Percentiles rank a stretch among this genome's conserved stretches.
Conservation (phyloP, 192 early-diverging fungal genomes). For the Coemansia sp. region DNA sequence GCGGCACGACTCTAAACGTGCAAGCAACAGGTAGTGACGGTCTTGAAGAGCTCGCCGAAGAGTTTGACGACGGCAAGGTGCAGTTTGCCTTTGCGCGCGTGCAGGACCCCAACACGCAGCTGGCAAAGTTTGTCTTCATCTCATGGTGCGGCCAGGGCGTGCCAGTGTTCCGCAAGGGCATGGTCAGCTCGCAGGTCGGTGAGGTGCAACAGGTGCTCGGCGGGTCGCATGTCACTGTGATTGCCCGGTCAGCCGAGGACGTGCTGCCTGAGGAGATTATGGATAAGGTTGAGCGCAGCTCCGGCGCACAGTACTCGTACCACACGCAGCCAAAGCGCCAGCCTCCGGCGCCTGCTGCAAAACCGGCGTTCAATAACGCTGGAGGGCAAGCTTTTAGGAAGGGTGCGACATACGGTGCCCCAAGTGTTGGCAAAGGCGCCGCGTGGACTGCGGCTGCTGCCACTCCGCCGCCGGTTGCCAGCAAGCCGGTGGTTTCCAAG, state of each 20-base stretch:
- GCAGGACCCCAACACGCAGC: constrained; percentile 79
- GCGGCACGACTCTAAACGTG: constrained; percentile 51
- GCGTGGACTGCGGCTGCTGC: constrained; percentile 11
- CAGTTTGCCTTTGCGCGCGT: constrained; percentile 85
- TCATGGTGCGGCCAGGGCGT: constrained; percentile 96
- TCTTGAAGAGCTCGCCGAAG: constrained; percentile 85
- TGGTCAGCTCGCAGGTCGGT: constrained; percentile 78
- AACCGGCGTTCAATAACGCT: constrained; percentile 27
- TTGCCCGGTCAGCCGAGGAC: constrained; percentile 79
- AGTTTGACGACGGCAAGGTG: constrained; percentile 86
- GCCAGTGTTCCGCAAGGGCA: constrained; percentile 84
- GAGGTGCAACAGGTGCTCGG: constrained; percentile 63
- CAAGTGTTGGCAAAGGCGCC: constrained; percentile 26
- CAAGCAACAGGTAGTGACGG: constrained; percentile 66
- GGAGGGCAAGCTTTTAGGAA: constrained; percentile 25
- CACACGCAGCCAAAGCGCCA: constrained; percentile 34
- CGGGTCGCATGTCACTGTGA: constrained; percentile 85
- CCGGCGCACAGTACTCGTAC: constrained; percentile 86
- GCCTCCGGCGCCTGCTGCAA: constrained; percentile 24
- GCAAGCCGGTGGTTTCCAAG: background rate
- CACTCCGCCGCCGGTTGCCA: background rate
- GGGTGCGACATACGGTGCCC: constrained; percentile 33
- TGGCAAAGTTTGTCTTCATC: constrained; percentile 90
- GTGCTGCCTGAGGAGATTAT: constrained; percentile 81
- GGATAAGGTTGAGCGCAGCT: constrained; percentile 76